Evolutionary conservation across 2,329 filamentous ascomycete genomes (phyloP), one percentile per base, ranked within the genome.

Genomic region (Botryosphaeria dothidea): DNA sequence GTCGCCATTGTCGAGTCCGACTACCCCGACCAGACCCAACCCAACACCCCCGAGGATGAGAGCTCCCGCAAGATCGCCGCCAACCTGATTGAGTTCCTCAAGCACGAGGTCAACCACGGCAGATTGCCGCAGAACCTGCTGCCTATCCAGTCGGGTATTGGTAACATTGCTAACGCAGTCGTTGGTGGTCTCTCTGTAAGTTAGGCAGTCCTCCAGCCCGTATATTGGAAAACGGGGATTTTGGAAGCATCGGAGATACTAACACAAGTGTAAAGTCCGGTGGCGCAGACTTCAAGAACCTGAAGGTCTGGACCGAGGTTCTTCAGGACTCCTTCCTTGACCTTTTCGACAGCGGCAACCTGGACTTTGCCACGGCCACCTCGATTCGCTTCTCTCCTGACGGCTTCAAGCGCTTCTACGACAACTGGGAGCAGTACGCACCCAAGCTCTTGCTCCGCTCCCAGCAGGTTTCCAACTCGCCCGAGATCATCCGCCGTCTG

Each of bases 301-400:
- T 97, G 65, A 93, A 91, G 76, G 93, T 96, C 43, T 96, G 92
- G 93, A 96, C 93, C 25, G 92, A 96, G 79, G 92, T 96, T 54
- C 88, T 96, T 65, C 92, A 96, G 81, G 92, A 96, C 77, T 93
- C 91, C 23, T 96, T 96, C 87, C 86, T 96, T 25, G 93, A 96
- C 76, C 90, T 96, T 63, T 96, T 96, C 79, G 93, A 96, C 82
- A 90, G 87, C 66, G 92, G 92, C 27, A 89, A 92, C 74, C 85
- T 96, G 21, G 92, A 96, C 80, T 96, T 95, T 72, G 93, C 92
- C 49, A 96, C 92, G 0, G 92, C 92, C 43, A 96, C 92, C 6
- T 93, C 91, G 2, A 92, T 96, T 73, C 91, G 92, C 71, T 96
- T 96, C 85, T 94, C 91, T 0, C 93, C 92, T 5, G 92, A 94